Conservation (phyloP, 169 alveolate species). For the Amoebophrya sp. region DNA sequence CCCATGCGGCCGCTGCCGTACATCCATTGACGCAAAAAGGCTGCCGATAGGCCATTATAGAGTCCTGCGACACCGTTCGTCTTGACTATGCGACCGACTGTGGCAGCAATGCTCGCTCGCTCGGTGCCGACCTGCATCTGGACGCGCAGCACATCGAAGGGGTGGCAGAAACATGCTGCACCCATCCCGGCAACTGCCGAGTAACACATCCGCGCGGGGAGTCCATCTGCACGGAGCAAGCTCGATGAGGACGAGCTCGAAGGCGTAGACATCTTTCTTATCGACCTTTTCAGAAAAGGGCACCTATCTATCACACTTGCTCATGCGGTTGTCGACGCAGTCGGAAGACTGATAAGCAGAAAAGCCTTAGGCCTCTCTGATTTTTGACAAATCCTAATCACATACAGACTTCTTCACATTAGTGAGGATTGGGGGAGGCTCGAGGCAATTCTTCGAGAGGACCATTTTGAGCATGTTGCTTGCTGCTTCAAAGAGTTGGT, state of each 20-base stretch:
- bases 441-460: too few relatives aligned
- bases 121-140: slow-evolving; percentile 14
- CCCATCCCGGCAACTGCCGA: background rate
- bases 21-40: background rate
- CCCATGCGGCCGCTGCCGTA: slow-evolving; percentile 17
- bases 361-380: too few relatives aligned
- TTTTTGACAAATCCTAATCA: too few relatives aligned
- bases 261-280: too few relatives aligned
- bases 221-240: background rate
- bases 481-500: too few relatives aligned
- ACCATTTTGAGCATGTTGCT: too few relatives aligned
- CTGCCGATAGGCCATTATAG: background rate
- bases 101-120: background rate
- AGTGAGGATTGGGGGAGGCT: too few relatives aligned
- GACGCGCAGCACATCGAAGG: slow-evolving; percentile 11
- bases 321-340: too few relatives aligned
- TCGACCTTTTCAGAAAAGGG: too few relatives aligned
- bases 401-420: too few relatives aligned
- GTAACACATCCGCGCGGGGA: slow-evolving; percentile 20
- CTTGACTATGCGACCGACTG: background rate
- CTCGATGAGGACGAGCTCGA: background rate
- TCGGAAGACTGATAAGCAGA: too few relatives aligned
- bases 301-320: too few relatives aligned
- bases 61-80: background rate
- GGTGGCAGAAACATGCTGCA: slow-evolving; percentile 15